Evolutionary conservation across 2,329 filamentous ascomycete species (phyloP), one percentile per base, ranked within the genome.

Genomic region (Xylaria sp.): DNA sequence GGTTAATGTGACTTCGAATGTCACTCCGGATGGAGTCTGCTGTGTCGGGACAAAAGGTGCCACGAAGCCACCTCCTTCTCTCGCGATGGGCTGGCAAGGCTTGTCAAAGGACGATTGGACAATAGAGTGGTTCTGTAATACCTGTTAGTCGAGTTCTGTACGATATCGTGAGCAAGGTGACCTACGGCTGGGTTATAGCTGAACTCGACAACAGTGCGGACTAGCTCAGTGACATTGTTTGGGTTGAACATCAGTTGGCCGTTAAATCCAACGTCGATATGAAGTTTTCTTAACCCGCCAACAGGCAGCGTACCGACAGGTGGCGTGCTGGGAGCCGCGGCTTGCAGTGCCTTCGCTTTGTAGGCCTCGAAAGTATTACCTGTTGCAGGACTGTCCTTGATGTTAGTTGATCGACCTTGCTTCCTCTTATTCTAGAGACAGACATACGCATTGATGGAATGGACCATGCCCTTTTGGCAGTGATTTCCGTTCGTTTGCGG

Each of bases 381-480:
- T 4, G 67, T 62, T 6, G 66, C 40, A 0, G 74, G 72, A 25
- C 73, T 75, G 37, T 9, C 11, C 9, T 7, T 25, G 2, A 15
- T 41, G 27, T 64, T 40, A 64, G 62, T 43, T 43, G 21, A 15
- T 29, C 33, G 21, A n/a, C 25, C 21, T 47, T 11, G 40, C 13
- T 47, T 31, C 15, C 17, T 44, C n/a, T 17, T 21, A 6, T 19
- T 63, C 41, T 61, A 55, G 44, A n/a, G n/a, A n/a, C 10, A 13
- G 19, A 71, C 74, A 64, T 57, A 76, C 70, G 75, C 72, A 63
- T 79, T 79, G 64, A 79, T 73, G 51, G 73, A 65, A 25, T 76
- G 75, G 1, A 78, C 71, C 77, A 79, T 79, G 54, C 76, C 76
- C 21, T 60, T 73, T 65, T 82, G 77, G 70, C 82, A 84, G 67